A percentile compares a stretch with the other conserved stretches of the same genome.
These are phyloP conservation scores for Caryocar brasiliense DNA, from an alignment of 441 rosid genomes.

Conservation along the genomic window DNA sequence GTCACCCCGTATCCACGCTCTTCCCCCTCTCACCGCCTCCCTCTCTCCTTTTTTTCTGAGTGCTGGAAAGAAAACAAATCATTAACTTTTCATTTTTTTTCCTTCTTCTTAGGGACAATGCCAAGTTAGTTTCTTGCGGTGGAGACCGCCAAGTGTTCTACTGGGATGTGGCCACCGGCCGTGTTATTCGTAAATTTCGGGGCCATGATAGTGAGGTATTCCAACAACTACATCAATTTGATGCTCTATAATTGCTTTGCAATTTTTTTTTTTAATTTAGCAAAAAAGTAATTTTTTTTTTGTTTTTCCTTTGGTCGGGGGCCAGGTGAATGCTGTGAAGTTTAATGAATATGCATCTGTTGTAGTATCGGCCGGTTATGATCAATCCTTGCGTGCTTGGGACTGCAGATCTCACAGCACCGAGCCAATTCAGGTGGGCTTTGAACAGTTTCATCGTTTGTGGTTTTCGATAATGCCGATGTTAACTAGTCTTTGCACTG, in stretches of 20 bases:
- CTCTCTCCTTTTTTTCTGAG: background rate
- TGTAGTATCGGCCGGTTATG: constrained; percentile 87
- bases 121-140: constrained; percentile 80
- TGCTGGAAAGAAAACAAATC: no score
- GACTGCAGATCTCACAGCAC: constrained; percentile 91
- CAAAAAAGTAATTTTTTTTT: background rate
- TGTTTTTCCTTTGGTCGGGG: background rate
- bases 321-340: constrained; percentile 86
- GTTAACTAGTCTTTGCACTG: background rate
- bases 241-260: no score
- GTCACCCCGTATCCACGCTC: constrained; percentile 59
- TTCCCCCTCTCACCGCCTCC: background rate
- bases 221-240: no score
- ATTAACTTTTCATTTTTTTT: background rate
- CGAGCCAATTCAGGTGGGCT: constrained; percentile 80
- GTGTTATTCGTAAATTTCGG: constrained; percentile 82
- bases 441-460: background rate
- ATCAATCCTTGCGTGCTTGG: constrained; percentile 82
- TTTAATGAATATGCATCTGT: constrained; percentile 74
- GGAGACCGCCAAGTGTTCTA: constrained; percentile 88
- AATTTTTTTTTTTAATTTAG: background rate
- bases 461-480: background rate
- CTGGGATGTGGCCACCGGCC: constrained; percentile 92
- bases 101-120: constrained; percentile 51
- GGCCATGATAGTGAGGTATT: constrained; percentile 92